Base-by-base conservation (phyloP, 768 basidiomycete species). In the Omphalotus guepiniiformis region DNA sequence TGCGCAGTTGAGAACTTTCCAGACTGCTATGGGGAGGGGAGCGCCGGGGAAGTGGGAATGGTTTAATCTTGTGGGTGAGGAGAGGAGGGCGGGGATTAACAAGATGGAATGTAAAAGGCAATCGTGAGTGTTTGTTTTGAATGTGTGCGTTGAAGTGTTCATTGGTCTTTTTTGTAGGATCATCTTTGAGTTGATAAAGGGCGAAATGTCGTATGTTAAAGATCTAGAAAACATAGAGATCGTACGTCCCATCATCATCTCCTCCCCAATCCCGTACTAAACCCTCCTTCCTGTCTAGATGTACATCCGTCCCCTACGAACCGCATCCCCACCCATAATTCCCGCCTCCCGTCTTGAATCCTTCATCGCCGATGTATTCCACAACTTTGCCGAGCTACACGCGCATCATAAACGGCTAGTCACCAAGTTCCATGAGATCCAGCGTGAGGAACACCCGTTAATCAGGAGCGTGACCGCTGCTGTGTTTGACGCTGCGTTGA, bases 121-220 rank as follows among this genome's bases (percentile, higher is more conserved):
- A 66, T 76, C 83, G 91, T 93, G 62, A 65, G 88, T 65, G 50
- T 30, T 43, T 21, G 36, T 12, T 39, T 37, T 41, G 16, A 28
- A 19, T 22, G 15, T 7, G 13, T 21, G 23, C 23, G 34, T 39
- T 13, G 21, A 39, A 19, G 39, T 35, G 7, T 32, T 39, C 1
- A 23, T 12, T 13, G 16, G 13, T 13, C 13, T 42, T 18, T 30
- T 49, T 6, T 36, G 28, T 53, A 93, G 91, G 32, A 83, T 92
- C 57, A 93, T 95, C 42, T 96, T 93, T 58, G 93, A 96, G 68
- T 64, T 95, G 50, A 95, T 96, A 64, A 90, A 94, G 64, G 88
- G 88, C 53, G 93, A 96, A 63, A 95, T 95, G 91, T 80, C 82
- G 23, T 96, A 94, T 59, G 93, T 96, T 25, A 88, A 83, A 56